A percentile compares a stretch with the other conserved stretches of the same genome.
These are phyloP conservation scores for Psilocybe cubensis DNA, from an alignment of 768 basidiomycete species.

Conservation along the genomic window DNA sequence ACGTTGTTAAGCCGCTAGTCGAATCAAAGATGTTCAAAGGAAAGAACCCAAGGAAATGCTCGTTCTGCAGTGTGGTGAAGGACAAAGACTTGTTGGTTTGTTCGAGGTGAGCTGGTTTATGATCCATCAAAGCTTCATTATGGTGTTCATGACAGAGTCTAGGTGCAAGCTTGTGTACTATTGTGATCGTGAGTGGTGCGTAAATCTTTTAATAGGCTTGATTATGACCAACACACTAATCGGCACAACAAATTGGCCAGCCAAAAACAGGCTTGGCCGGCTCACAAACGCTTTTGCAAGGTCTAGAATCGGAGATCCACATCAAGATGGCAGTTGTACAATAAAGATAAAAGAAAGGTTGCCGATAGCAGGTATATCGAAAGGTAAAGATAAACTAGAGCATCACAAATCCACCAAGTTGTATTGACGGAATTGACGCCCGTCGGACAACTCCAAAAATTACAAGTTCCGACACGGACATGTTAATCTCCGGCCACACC, in stretches of 20 bases:
- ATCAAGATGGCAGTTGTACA: no score
- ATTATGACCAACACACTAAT: not conserved
- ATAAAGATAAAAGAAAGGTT: no score
- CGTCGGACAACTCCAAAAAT: no score
- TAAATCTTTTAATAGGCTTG: no score
- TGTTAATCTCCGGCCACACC: no score
- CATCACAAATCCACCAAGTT: no score
- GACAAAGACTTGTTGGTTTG: not conserved
- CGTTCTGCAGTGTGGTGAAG: not conserved
- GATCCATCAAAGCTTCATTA: not conserved
- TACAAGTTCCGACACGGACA: no score
- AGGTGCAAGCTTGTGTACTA: slow-evolving; percentile 2
- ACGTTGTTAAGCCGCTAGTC: not conserved
- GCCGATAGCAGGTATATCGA: no score
- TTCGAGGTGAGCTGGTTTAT: not conserved
- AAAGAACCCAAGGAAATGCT: slow-evolving; percentile 1
- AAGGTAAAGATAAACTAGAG: no score
- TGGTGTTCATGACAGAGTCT: not conserved
- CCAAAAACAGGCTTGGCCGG: not conserved
- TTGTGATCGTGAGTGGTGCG: not conserved
- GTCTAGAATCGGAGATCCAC: not conserved
- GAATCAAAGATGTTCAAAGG: slow-evolving; percentile 2
- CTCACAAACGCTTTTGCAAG: not conserved
- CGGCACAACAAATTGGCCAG: not conserved
- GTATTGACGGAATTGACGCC: no score